A percentile compares a stretch with the other conserved stretches of the same genome.
Conservation (phyloP, 2,329 filamentous ascomycete species). For the Tolypocladium pustulatum region DNA sequence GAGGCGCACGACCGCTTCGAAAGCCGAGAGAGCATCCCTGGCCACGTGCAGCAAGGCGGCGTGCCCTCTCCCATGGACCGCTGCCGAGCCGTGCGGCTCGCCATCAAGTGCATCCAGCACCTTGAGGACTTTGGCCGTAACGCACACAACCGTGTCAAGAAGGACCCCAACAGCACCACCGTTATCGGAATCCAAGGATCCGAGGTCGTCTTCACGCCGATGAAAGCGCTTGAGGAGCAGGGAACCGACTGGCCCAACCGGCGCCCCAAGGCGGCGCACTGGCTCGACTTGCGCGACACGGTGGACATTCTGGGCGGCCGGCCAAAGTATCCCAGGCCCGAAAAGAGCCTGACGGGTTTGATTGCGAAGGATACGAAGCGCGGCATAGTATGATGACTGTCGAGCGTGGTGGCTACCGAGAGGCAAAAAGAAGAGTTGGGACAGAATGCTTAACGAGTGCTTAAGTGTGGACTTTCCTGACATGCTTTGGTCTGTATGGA, state of each 20-base stretch:
- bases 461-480: background rate
- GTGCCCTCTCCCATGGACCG: conserved; percentile 94
- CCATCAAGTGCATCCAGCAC: conserved; percentile 90
- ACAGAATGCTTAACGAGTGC: background rate
- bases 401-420: background rate
- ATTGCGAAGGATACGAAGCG: conserved; percentile 52
- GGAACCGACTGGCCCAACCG: conserved; percentile 93
- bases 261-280: conserved; percentile 75
- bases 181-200: conserved; percentile 93
- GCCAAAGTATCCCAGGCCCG: conserved; percentile 39
- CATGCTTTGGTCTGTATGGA: background rate
- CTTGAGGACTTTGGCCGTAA: conserved; percentile 67
- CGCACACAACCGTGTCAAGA: conserved; percentile 55
- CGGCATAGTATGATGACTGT: conserved; percentile 22
- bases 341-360: conserved; percentile 38
- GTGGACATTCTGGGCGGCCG: conserved; percentile 79
- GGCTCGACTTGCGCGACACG: conserved; percentile 67
- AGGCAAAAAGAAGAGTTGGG: background rate
- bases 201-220: conserved; percentile 74
- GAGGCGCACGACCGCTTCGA: conserved; percentile 90
- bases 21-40: conserved; percentile 80
- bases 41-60: conserved; percentile 89
- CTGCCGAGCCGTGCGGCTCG: conserved; percentile 80
- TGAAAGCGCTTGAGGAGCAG: conserved; percentile 68
- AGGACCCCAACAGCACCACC: conserved; percentile 60